phyloP scores from a whole-genome alignment of 225 moss, liverwort and hornwort species.

The Bryum argenteum region DNA sequence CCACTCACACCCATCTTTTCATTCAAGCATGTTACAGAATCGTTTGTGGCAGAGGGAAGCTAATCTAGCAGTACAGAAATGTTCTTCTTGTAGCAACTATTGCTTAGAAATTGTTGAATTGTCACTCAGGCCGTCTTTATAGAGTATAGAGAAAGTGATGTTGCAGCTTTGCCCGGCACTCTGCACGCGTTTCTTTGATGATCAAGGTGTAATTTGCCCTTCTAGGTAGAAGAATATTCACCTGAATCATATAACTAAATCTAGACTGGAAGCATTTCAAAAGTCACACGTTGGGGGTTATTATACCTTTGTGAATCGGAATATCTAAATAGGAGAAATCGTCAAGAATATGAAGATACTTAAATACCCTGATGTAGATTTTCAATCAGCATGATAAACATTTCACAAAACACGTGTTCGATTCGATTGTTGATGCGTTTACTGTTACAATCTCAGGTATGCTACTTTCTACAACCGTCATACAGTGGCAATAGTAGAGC shows the following conservation, averaged over 20 bases:
- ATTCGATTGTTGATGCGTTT: neutral
- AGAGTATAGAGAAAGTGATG: neutral
- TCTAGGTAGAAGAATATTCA: too few relatives aligned
- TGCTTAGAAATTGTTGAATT: neutral
- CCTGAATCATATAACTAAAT: too few relatives aligned
- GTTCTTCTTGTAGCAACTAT: neutral
- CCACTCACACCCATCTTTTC: neutral
- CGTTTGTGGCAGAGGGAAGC: neutral
- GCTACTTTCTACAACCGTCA: conserved; percentile 81
- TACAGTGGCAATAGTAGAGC: conserved; percentile 75
- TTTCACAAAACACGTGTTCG: too few relatives aligned
- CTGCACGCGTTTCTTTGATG: too few relatives aligned
- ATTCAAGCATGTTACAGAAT: neutral
- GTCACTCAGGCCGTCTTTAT: neutral
- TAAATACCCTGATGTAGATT: too few relatives aligned
- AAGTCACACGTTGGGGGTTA: too few relatives aligned
- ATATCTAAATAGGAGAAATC: too few relatives aligned
- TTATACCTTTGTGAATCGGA: too few relatives aligned
- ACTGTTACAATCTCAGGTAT: conserved; percentile 47
- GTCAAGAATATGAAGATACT: too few relatives aligned
- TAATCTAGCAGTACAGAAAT: neutral
- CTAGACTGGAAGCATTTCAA: too few relatives aligned
- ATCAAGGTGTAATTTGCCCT: too few relatives aligned
- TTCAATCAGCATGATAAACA: too few relatives aligned
- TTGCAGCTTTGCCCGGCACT: neutral